phyloP scores from a whole-genome alignment of 2,329 filamentous ascomycete genomes.

The Epichloe aotearoae region DNA sequence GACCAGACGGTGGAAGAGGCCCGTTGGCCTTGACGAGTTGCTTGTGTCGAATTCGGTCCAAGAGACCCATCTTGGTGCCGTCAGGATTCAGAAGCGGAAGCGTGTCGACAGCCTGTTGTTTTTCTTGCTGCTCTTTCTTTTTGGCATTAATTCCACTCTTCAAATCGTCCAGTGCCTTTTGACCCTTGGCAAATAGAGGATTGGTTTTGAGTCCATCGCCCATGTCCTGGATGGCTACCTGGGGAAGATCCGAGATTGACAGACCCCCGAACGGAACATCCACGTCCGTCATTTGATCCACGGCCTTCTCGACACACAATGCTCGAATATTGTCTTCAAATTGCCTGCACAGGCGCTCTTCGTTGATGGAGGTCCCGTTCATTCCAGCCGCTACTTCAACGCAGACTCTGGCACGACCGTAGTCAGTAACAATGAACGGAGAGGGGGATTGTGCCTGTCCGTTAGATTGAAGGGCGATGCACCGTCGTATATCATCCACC shows the following conservation, averaged over 20 bases:
- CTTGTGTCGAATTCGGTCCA: constrained; percentile 66
- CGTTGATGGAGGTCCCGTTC: constrained; percentile 28
- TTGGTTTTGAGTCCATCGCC: constrained; percentile 29
- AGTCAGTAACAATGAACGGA: constrained; percentile 35
- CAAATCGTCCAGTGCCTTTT: constrained; percentile 55
- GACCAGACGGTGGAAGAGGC: constrained; percentile 39
- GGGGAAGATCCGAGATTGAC: constrained; percentile 37
- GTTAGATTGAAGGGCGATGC: constrained; percentile 47
- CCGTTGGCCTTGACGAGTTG: constrained; percentile 45
- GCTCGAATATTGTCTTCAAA: constrained; percentile 39
- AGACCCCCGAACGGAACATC: constrained; percentile 36
- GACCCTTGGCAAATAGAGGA: constrained; percentile 50
- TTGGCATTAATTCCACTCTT: constrained; percentile 45
- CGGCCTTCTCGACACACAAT: constrained; percentile 27
- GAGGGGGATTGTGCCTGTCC: constrained; percentile 16
- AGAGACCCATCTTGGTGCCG: constrained; percentile 48
- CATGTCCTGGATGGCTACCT: constrained; percentile 22
- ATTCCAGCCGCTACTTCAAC: constrained; percentile 37
- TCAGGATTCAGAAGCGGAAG: constrained; percentile 25
- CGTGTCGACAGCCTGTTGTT: constrained; percentile 17
- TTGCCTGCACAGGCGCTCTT: constrained; percentile 37
- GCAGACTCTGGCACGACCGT: constrained; percentile 42
- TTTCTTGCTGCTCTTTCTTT: constrained; percentile 32
- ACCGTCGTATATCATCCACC: constrained; percentile 50
- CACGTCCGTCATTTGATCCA: constrained; percentile 18